A percentile compares a stretch with the other conserved stretches of the same genome.
Conservation (phyloP, 1,284 basidiomycete species). For the Hemileia vastatrix region DNA sequence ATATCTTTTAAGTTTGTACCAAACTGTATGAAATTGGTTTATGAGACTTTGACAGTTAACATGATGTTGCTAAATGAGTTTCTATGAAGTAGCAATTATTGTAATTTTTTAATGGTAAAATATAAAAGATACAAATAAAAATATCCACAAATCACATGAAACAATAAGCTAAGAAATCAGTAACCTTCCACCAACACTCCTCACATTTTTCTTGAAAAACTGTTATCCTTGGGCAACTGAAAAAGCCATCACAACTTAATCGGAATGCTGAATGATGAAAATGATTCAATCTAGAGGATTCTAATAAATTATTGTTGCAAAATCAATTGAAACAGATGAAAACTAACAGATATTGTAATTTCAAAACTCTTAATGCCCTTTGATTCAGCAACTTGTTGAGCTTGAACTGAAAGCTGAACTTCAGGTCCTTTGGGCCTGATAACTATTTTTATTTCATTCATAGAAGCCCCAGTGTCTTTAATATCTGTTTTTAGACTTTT, state of each 20-base stretch:
- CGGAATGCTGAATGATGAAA: slow-evolving; percentile 49
- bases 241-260: slow-evolving; percentile 22
- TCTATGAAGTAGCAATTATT: too few species aligned
- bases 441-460: slow-evolving; percentile 95
- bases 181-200: too few species aligned
- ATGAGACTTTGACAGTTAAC: too few species aligned
- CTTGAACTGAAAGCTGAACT: slow-evolving; percentile 64
- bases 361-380: slow-evolving; percentile 67
- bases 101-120: too few species aligned
- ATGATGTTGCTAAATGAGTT: too few species aligned
- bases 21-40: too few species aligned
- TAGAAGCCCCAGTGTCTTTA: slow-evolving; percentile 79
- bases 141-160: too few species aligned
- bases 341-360: slow-evolving; percentile 62
- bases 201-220: too few species aligned
- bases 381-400: slow-evolving; percentile 59
- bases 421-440: slow-evolving; percentile 48
- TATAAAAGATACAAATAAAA: too few species aligned
- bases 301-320: neutral
- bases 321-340: neutral
- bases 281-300: neutral
- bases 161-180: too few species aligned
- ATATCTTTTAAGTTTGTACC: too few species aligned
- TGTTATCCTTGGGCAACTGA: slow-evolving; percentile 8
- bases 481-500: slow-evolving; percentile 87